Percentiles rank a stretch among this genome's conserved stretches.
Evolutionary conservation across 495 filamentous ascomycete species (phyloP).

Genomic region (Lophiostoma macrostomum): DNA sequence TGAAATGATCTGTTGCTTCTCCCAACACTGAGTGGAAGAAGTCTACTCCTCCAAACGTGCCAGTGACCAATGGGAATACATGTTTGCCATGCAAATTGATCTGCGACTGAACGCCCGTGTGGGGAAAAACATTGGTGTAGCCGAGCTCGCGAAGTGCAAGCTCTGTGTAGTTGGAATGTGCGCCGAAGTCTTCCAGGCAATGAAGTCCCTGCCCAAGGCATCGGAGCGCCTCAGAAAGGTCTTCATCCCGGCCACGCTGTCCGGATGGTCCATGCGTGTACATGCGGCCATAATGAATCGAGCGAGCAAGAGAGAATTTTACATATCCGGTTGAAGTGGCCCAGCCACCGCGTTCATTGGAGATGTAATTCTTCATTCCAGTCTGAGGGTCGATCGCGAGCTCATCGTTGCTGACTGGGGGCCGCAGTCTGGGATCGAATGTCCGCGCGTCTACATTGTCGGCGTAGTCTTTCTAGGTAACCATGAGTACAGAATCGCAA

Average conservation of each 20-base stretch:
- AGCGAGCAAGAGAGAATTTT: conserved; percentile 74
- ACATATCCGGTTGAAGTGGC: conserved; percentile 90
- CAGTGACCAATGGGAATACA: conserved; percentile 87
- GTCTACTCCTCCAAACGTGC: conserved; percentile 91
- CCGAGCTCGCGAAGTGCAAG: conserved; percentile 83
- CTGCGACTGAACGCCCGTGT: conserved; percentile 71
- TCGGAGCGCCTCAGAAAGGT: conserved; percentile 85
- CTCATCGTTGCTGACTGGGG: conserved; percentile 69
- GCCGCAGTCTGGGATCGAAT: conserved; percentile 78
- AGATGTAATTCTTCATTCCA: conserved; percentile 99
- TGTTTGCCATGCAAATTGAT: conserved; percentile 68
- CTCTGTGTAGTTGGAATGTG: conserved; percentile 93
- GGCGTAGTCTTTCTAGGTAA: conserved; percentile 67
- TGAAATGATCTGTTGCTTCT: conserved; percentile 93
- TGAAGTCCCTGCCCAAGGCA: conserved; percentile 89
- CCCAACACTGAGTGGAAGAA: conserved; percentile 97
- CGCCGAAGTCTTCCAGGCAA: conserved; percentile 91
- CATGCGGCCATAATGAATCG: conserved; percentile 84
- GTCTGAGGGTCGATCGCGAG: conserved; percentile 79
- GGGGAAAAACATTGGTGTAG: conserved; percentile 76
- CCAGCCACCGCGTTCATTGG: conserved; percentile 80
- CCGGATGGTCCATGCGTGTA: conserved; percentile 70
- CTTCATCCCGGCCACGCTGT: conserved; percentile 68
- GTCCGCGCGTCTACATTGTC: conserved; percentile 82
- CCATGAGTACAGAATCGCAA: background rate